A percentile compares a stretch with the other conserved stretches of the same genome.
Evolutionary conservation across 2,329 filamentous ascomycete genomes (phyloP).

Genomic region (Penicillium sclerotigenum): DNA sequence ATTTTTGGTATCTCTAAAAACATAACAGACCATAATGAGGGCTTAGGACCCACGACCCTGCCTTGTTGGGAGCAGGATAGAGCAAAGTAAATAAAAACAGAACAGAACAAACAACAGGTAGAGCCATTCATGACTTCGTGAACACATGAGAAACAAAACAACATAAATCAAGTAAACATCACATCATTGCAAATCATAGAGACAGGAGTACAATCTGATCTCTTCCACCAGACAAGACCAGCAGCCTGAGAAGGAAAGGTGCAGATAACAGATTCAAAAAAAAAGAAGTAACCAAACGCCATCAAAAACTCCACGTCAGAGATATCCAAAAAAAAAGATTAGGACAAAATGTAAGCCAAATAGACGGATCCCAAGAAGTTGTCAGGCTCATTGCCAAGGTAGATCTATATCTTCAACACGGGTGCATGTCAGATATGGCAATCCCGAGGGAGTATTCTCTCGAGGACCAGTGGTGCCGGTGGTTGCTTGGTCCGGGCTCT

Average conservation of each 20-base stretch:
- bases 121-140: conserved; percentile 20
- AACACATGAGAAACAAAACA: conserved; percentile 15
- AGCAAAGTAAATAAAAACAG: background rate
- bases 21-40: background rate
- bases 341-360: background rate
- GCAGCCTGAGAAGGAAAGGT: conserved; percentile 7
- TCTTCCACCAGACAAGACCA: conserved; percentile 9
- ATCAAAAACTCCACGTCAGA: background rate
- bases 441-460: conserved; percentile 42
- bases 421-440: conserved; percentile 65
- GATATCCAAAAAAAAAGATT: background rate
- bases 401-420: conserved; percentile 61
- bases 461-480: conserved; percentile 19
- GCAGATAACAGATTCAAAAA: background rate
- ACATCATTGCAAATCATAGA: conserved; percentile 15
- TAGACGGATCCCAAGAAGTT: background rate
- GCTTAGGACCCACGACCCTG: background rate
- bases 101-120: background rate
- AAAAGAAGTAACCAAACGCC: background rate
- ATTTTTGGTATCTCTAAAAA: background rate
- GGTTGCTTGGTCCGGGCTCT: conserved; percentile 30
- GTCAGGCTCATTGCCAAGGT: conserved; percentile 54
- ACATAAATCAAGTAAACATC: conserved; percentile 14
- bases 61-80: background rate
- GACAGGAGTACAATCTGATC: conserved; percentile 1